Base-by-base conservation (phyloP, 805 yeast genomes). In the Sporopachydermia lactativora region DNA sequence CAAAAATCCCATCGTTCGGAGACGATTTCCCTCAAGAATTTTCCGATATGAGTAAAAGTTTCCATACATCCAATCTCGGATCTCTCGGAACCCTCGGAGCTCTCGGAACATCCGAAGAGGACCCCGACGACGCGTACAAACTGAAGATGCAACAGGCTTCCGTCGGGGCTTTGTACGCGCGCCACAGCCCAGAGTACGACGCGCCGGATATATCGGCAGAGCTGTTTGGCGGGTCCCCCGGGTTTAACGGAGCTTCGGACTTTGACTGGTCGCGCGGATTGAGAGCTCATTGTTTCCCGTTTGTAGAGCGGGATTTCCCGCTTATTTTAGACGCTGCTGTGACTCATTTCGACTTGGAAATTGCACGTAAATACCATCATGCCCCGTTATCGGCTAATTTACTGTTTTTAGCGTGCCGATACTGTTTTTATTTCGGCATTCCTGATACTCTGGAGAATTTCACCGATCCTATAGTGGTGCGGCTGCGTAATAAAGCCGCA, bases 341-440 rank as follows among this genome's bases (percentile, higher is more conserved):
- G 18, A 45, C 59, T 4, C 48, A 58, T 13, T 48, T 57, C 46
- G 48, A 45, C 41, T 67, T 68, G 2, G 55, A 57, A 35, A 8
- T 24, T 24, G 8, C 13, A 8, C 48, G 68, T 18, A 50, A 57
- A 16, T 52, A 50, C 17, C 42, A 47, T 11, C 64, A 62, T 47
- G 52, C 53, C 43, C 66, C 69, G 1, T 52, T 55, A 8, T 64
- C 70, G 1, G 70, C 70, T 3, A 64, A 64, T 44, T 55, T 63
- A 38, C 39, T 65, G 3, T 65, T 62, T 42, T 49, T 65, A 41
- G 56, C 60, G 11, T 55, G 61, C 2, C 52, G 70, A 16, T 65
- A 59, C 44, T 65, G 63, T 14, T 59, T 54, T 37, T 59, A 57
- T 42, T 50, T 52, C 34, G 63, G 62, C 18, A 53, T 51, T 19